Conservation (phyloP, 2,329 filamentous ascomycete species). For the Colletotrichum graminicola region DNA sequence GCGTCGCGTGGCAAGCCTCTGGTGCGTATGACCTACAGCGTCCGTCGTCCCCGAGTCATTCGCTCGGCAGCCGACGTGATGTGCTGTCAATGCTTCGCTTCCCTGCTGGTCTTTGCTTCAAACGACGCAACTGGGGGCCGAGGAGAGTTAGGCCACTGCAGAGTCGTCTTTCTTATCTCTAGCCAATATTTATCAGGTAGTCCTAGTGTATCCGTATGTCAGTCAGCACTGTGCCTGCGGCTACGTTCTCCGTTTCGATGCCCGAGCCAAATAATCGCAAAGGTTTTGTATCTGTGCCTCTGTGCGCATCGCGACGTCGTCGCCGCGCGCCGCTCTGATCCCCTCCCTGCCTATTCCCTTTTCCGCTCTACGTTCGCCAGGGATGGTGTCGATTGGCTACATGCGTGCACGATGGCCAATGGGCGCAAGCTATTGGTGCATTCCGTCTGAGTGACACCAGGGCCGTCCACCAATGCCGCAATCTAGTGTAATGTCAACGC, state of each 20-base stretch:
- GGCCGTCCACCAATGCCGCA: slow-evolving; percentile 21
- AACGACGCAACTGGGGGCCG: slow-evolving; percentile 1
- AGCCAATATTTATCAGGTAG: neutral
- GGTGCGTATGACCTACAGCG: slow-evolving; percentile 21
- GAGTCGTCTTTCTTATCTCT: slow-evolving; percentile 18
- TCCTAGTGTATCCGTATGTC: slow-evolving; percentile 2
- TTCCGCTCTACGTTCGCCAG: slow-evolving; percentile 30
- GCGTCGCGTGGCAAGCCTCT: slow-evolving; percentile 15
- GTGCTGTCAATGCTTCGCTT: slow-evolving; percentile 21
- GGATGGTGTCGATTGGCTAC: slow-evolving; percentile 31
- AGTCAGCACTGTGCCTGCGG: neutral
- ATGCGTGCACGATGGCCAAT: slow-evolving; percentile 33
- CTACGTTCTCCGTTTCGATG: slow-evolving; percentile 10
- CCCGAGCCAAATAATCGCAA: slow-evolving; percentile 3
- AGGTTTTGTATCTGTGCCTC: neutral
- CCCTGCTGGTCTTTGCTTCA: slow-evolving; percentile 15
- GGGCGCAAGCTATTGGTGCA: slow-evolving; percentile 35
- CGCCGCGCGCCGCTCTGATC: slow-evolving; percentile 10
- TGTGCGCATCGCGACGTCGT: neutral
- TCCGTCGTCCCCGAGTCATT: slow-evolving; percentile 32
- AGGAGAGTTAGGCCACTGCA: slow-evolving; percentile 35
- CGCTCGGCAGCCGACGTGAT: slow-evolving; percentile 3
- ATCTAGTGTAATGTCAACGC: slow-evolving; percentile 7
- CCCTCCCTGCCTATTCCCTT: neutral
- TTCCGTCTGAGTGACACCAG: slow-evolving; percentile 13